Evolutionary conservation across 225 moss, liverwort and hornwort species (phyloP).

Genomic region (Polytrichum formosum): DNA sequence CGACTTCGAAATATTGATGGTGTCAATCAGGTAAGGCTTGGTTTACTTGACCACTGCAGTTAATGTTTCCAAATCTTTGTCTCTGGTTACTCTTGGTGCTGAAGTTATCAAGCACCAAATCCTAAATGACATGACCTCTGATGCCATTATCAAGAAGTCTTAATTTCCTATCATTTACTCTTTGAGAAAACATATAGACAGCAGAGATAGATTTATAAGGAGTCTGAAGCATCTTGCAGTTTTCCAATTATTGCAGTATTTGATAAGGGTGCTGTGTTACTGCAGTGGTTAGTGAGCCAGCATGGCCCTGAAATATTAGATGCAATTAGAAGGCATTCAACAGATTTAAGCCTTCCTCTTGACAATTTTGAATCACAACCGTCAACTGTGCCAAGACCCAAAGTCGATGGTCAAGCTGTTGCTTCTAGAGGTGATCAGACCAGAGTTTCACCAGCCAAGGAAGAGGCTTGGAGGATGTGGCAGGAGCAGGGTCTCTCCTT

Average conservation of each 20-base stretch:
- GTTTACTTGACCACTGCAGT: background rate
- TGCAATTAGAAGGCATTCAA: slow-evolving; percentile 38
- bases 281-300: slow-evolving; percentile 69
- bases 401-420: slow-evolving; percentile 26
- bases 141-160: too few species aligned
- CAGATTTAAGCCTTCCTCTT: slow-evolving; percentile 34
- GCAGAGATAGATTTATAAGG: too few species aligned
- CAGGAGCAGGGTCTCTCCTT: slow-evolving; percentile 72
- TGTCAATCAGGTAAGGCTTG: slow-evolving; percentile 70
- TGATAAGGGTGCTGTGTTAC: slow-evolving; percentile 2
- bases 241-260: background rate
- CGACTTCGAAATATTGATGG: slow-evolving; percentile 82
- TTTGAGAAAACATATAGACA: too few species aligned
- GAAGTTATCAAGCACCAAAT: too few species aligned
- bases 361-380: slow-evolving; percentile 52
- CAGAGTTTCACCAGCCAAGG: slow-evolving; percentile 64
- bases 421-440: slow-evolving; percentile 29
- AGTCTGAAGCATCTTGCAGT: background rate
- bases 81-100: too few species aligned
- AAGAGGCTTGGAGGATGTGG: slow-evolving; percentile 96
- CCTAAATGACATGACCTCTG: too few species aligned
- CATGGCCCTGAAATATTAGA: slow-evolving; percentile 69
- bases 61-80: background rate
- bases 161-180: too few species aligned
- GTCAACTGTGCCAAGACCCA: slow-evolving; percentile 27